Base-by-base conservation (phyloP, 345 rosid species). In the Microcos paniculata region DNA sequence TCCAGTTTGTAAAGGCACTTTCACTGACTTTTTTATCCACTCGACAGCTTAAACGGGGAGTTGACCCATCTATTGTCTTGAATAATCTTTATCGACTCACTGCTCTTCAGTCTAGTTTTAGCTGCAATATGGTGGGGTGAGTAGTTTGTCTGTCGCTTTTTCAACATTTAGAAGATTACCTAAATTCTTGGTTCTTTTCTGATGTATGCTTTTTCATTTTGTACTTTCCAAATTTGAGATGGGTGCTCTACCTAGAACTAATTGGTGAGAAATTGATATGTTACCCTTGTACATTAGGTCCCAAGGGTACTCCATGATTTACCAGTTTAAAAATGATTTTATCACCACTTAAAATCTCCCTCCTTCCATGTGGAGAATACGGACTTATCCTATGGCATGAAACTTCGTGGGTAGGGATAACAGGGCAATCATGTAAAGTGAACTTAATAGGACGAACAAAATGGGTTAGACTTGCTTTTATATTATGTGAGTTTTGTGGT, bases 71-170 rank as follows among this genome's bases (percentile, higher is more conserved):
- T 49, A 87, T 95, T 77, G 90, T 93, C 71, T 80, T 93, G 45
- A 95, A 95, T 70, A 95, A 89, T 73, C 94, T 95, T 76, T 95
- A 86, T 82, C 92, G 96, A 59, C 91, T 88, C 31, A 93, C 99
- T 52, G 89, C 98, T 82, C 93, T 95, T 57, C 99, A 95, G 80
- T 91, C 99, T 74, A 87, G 96, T 82, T 95, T 95, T 80, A 91
- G 91, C 84, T 95, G 98, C 91, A 95, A 95, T 86, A 95, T 93
- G 96, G 96, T 95, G 51, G 87, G 97, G 98, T 95, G 82, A 85
- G 99, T 75, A 70, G 15, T 73, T 76, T 75, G 28, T 68, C 57
- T 3, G 1, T 43, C 15, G 35, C 26, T n/a, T 63, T 21, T 8
- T 48, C 24, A n/a, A 45, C 51, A 12, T 24, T 13, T 33, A 2